phyloP scores from a whole-genome alignment of 768 basidiomycete genomes.

The Hydnomerulius pinastri region DNA sequence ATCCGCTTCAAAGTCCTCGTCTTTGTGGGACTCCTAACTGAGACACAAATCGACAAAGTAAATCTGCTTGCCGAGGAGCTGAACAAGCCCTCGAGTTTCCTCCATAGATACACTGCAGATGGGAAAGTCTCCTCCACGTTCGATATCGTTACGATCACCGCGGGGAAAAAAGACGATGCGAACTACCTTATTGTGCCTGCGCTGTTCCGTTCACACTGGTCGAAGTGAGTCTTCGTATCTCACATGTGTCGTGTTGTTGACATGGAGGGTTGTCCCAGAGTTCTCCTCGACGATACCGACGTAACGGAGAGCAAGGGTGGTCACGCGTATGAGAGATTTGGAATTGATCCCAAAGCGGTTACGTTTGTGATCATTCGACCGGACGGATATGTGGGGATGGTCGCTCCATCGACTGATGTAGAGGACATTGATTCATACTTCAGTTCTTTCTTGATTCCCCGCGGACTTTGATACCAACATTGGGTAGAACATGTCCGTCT shows the following conservation, averaged over 20 bases:
- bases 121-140: conserved; percentile 32
- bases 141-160: conserved; percentile 27
- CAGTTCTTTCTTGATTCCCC: conserved; percentile 40
- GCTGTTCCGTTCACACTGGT: conserved; percentile 42
- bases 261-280: conserved; percentile 19
- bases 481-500: neutral
- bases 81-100: conserved; percentile 22
- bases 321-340: conserved; percentile 35
- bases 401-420: conserved; percentile 29
- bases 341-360: conserved; percentile 29
- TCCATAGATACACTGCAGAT: conserved; percentile 28
- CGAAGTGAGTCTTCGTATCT: conserved; percentile 34
- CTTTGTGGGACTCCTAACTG: conserved; percentile 33
- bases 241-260: neutral
- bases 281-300: conserved; percentile 39
- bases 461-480: neutral
- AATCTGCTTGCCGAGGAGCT: conserved; percentile 29
- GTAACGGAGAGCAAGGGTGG: conserved; percentile 32
- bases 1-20: conserved; percentile 40
- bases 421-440: conserved; percentile 52
- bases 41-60: conserved; percentile 22
- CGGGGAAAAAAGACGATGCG: conserved; percentile 33
- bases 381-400: conserved; percentile 42
- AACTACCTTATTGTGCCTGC: conserved; percentile 38
- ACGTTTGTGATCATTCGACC: conserved; percentile 41